Evolutionary conservation across 2,329 filamentous ascomycete species (phyloP), one percentile per base, ranked within the genome.

Genomic region (Claviceps arundinis): DNA sequence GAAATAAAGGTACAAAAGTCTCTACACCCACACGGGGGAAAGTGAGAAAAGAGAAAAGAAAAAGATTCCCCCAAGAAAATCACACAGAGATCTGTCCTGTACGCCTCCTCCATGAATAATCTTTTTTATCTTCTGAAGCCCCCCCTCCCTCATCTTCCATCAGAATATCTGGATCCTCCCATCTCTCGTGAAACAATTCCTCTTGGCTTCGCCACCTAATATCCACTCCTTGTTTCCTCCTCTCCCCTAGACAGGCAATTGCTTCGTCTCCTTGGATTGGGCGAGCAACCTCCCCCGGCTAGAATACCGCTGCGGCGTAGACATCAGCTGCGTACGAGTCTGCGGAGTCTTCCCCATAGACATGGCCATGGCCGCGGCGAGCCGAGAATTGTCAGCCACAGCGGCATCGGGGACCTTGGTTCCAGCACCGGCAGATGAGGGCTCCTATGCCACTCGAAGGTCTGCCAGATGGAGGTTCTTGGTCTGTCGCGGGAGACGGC

Each of bases 401-500:
- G 47, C 16, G 54, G 52, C 52, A 50, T 58, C 57, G 9, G 9
- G 30, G 9, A 34, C 30, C 56, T 59, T 55, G 49, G 42, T 50
- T 52, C 56, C 4, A 22, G 42, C 13, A 7, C 19, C 51, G 52
- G 57, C 56, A 55, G 50, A 55, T 55, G 56, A 37, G 52, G 51
- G 37, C 51, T 59, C 54, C 61, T 65, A 69, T 54, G 59, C 60
- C 38, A 43, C 50, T n/a, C 57, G 52, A 5, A 40, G 47, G 42
- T 58, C 56, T 41, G 64, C 57, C 50, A 66, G 53, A 58, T 71
- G 65, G 48, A 71, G 59, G 55, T 71, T 70, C 62, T 68, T 68
- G 44, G 64, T 71, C 56, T 70, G 69, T 24, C 69, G 66, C 8
- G 91, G 90, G 0, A 95, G 75, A 57, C 84, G 83, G 68, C 87